A percentile compares a stretch with the other conserved stretches of the same genome.
phyloP scores from a whole-genome alignment of 768 basidiomycete species.

The Panaeolus papilionaceus region DNA sequence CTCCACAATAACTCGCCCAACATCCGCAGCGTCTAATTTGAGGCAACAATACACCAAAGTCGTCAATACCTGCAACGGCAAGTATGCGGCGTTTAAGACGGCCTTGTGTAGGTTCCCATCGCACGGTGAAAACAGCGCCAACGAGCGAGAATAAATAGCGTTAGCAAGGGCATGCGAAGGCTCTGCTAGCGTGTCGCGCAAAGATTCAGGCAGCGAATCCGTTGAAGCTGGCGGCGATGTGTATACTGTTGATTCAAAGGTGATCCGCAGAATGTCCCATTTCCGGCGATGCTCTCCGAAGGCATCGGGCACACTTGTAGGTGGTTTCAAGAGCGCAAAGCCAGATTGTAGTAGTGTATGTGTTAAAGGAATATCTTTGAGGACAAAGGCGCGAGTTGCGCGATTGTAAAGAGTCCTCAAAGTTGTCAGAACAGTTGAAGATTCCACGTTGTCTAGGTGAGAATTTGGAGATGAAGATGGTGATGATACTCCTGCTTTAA shows the following conservation, averaged over 20 bases:
- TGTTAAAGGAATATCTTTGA: slow-evolving; percentile 72
- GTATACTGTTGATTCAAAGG: slow-evolving; percentile 78
- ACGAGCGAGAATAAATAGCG: slow-evolving; percentile 66
- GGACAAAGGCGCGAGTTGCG: slow-evolving; percentile 80
- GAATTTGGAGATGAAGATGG: slow-evolving; percentile 30
- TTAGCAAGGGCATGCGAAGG: slow-evolving; percentile 65
- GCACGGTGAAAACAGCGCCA: slow-evolving; percentile 68
- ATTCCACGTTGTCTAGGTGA: neutral
- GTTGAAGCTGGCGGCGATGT: slow-evolving; percentile 55
- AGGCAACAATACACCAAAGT: slow-evolving; percentile 75
- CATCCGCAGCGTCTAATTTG: slow-evolving; percentile 64
- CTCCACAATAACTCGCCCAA: slow-evolving; percentile 72
- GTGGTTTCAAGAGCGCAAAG: slow-evolving; percentile 63
- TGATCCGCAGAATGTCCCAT: slow-evolving; percentile 89
- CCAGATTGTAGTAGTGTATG: slow-evolving; percentile 71
- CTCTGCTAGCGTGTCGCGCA: slow-evolving; percentile 59
- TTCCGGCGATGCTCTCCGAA: slow-evolving; percentile 68
- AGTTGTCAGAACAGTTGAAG: slow-evolving; percentile 41
- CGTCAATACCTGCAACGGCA: slow-evolving; percentile 73
- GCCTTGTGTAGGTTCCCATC: slow-evolving; percentile 40
- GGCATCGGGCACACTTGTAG: slow-evolving; percentile 39
- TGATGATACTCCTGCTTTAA: slow-evolving; percentile 38
- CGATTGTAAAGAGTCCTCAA: slow-evolving; percentile 77
- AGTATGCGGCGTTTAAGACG: slow-evolving; percentile 52
- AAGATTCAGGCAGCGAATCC: slow-evolving; percentile 53